A percentile compares a stretch with the other conserved stretches of the same genome.
phyloP scores from a whole-genome alignment of 208 protist species.

The Acanthamoeba sp. region DNA sequence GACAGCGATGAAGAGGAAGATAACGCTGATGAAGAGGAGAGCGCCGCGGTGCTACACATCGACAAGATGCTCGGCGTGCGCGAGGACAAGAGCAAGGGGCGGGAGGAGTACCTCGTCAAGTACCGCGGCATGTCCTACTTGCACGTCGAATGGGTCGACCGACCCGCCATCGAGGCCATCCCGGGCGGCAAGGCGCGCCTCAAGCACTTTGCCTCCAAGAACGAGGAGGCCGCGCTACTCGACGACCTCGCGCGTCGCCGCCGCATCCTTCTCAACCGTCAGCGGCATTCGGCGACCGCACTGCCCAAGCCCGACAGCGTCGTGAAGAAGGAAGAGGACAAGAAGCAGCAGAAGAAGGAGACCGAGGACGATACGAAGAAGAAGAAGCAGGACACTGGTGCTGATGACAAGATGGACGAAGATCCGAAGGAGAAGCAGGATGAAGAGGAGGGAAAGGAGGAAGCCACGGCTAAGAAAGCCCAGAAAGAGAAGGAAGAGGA shows the following conservation, averaged over 20 bases:
- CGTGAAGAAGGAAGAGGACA: neutral
- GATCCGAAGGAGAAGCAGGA: neutral
- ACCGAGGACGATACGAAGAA: no score
- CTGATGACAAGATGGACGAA: neutral
- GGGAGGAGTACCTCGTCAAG: conserved; percentile 38
- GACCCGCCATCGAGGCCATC: neutral
- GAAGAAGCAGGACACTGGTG: no score
- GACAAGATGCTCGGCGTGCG: conserved; percentile 42
- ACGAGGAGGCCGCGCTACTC: neutral
- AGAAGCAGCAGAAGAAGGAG: neutral
- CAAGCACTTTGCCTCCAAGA: neutral
- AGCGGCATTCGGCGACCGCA: neutral
- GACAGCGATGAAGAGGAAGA: no score
- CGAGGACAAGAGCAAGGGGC: neutral
- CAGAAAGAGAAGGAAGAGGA: neutral
- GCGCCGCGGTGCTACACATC: neutral
- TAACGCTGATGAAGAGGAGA: neutral
- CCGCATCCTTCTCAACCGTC: neutral
- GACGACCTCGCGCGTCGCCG: neutral
- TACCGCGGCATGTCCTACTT: neutral
- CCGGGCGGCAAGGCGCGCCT: conserved; percentile 3
- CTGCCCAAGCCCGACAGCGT: neutral
- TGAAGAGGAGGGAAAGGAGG: neutral
- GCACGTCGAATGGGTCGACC: conserved; percentile 1
- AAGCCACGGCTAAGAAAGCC: neutral